A percentile compares a stretch with the other conserved stretches of the same genome.
phyloP scores from a whole-genome alignment of 768 basidiomycete genomes.

The Boletellus emodensis region DNA sequence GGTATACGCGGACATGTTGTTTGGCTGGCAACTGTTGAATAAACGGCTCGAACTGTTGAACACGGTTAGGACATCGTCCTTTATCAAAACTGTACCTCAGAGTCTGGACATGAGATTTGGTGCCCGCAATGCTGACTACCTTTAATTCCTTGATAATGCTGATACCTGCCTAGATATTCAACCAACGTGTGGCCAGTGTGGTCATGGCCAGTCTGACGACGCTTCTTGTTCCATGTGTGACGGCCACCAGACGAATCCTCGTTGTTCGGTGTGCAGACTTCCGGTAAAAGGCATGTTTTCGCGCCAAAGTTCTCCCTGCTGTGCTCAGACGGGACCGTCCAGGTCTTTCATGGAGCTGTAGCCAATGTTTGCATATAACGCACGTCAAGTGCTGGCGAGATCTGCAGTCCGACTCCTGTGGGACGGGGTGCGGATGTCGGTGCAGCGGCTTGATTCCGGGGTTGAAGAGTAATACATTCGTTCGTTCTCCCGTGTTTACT shows the following conservation, averaged over 20 bases:
- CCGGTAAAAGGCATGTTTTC: slow-evolving; percentile 60
- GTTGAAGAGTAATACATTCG: slow-evolving; percentile 2
- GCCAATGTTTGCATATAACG: slow-evolving; percentile 58
- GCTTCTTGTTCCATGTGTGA: slow-evolving; percentile 43
- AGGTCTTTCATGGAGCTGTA: slow-evolving; percentile 64
- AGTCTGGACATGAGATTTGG: slow-evolving; percentile 37
- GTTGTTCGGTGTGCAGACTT: slow-evolving; percentile 71
- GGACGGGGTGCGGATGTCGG: slow-evolving; percentile 66
- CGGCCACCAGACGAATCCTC: slow-evolving; percentile 41
- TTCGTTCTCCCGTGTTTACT: slow-evolving; percentile 10
- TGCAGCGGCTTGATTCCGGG: slow-evolving; percentile 34
- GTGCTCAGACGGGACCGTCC: not conserved
- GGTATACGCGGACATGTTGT: slow-evolving; percentile 71
- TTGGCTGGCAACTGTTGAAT: slow-evolving; percentile 65
- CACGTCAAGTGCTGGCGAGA: slow-evolving; percentile 62
- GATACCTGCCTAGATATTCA: slow-evolving; percentile 37
- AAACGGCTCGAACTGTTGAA: slow-evolving; percentile 76
- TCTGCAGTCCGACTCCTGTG: slow-evolving; percentile 46
- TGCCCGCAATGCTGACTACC: not conserved
- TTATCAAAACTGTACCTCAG: slow-evolving; percentile 20
- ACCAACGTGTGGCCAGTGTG: slow-evolving; percentile 47
- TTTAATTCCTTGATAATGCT: slow-evolving; percentile 1
- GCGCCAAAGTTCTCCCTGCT: not conserved
- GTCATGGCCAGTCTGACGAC: slow-evolving; percentile 30
- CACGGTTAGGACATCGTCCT: slow-evolving; percentile 40